Conservation (phyloP, 768 basidiomycete genomes). For the Roridomyces roridus region DNA sequence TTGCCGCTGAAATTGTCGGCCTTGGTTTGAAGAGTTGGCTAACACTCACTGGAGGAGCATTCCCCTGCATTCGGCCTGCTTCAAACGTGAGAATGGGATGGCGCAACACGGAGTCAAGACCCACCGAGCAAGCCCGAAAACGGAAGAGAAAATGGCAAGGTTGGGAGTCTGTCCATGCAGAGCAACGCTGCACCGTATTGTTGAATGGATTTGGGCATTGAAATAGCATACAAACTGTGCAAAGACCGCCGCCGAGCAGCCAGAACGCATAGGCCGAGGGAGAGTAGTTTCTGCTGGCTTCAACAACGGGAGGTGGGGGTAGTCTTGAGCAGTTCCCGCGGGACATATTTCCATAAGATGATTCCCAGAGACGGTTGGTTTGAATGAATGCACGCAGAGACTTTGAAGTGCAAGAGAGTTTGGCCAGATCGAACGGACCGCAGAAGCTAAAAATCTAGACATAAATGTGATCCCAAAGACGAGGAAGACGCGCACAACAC, state of each 20-base stretch:
- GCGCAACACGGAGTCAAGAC: too few relatives aligned
- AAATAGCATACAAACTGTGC: conserved; percentile 2
- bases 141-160: conserved; percentile 1
- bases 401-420: background rate
- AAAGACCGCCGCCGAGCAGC: conserved; percentile 11
- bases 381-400: conserved; percentile 1
- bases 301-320: background rate
- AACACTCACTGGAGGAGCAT: too few relatives aligned
- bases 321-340: background rate
- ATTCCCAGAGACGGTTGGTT: background rate
- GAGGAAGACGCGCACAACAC: too few relatives aligned
- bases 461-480: too few relatives aligned
- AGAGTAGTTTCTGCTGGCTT: conserved; percentile 9
- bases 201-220: background rate
- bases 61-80: too few relatives aligned
- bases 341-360: background rate
- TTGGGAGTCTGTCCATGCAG: background rate
- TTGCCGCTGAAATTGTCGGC: too few relatives aligned
- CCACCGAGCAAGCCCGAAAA: background rate
- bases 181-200: conserved; percentile 2
- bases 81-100: too few relatives aligned
- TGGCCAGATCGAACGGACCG: conserved; percentile 14
- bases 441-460: conserved; percentile 8
- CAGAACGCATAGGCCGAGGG: conserved; percentile 10
- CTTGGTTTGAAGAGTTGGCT: too few relatives aligned